Base-by-base conservation (phyloP, 352 stramenopile genomes). In the Globisporangium cylindrosporum region DNA sequence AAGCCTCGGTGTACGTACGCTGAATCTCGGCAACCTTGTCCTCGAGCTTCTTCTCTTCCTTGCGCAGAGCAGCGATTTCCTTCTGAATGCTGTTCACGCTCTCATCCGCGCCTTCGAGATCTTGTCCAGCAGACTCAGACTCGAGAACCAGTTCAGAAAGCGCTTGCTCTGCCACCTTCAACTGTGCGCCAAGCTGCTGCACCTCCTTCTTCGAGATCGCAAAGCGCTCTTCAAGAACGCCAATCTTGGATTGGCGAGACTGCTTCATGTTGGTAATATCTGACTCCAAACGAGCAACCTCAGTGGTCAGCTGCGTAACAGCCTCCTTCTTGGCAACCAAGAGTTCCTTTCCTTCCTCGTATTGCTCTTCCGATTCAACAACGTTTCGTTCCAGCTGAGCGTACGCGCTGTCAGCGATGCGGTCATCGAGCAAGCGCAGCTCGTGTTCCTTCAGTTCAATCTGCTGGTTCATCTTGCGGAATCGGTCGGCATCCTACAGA, bases 371-470 rank as follows among this genome's bases (percentile, higher is more conserved):
- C 10, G 79, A 80, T 25, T 81, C 78, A 55, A 67, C 70, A 58
- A 96, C 78, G 56, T 92, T 83, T 24, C 86, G 76, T 62, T 96
- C 86, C 18, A 95, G 72, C 62, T 94, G 88, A 3, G 86, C 87
- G 65, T 91, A 90, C 4, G 84, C 82, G 64, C 86, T 96, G 29
- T 80, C 86, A 32, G 84, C 78, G 56, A 96, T 94, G 49, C 88
- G 87, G 51, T 93, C 86, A 18, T 93, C 84, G 4, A 96, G 75
- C 66, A 96, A 71, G 34, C 71, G 70, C 59, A 93, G 68, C 34
- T 96, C 86, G 61, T 96, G 89, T 56, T 92, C 77, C 65, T 96
- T 96, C 25, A 96, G 70, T 41, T 95, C 87, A 59, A 95, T 77
- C 54, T 94, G 82, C 55, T 94, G 82, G 32, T 80, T 88, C 24